phyloP scores from a whole-genome alignment of 2,329 filamentous ascomycete species.

The Xylaria sp. region DNA sequence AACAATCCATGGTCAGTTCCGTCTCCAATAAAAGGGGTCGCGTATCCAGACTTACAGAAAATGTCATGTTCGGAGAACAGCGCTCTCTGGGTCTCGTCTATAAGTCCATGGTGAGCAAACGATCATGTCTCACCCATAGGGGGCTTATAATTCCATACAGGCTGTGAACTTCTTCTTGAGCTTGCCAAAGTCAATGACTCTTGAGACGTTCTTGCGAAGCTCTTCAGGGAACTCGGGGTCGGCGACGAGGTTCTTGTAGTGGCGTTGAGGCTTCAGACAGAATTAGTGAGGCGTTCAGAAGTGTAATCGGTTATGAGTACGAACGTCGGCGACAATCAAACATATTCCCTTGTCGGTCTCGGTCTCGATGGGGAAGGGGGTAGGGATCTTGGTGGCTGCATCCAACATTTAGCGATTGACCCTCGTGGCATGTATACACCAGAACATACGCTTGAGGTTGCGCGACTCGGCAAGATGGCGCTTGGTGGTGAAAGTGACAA shows the following conservation, averaged over 20 bases:
- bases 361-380: slow-evolving; percentile 71
- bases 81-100: slow-evolving; percentile 72
- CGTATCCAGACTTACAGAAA: slow-evolving; percentile 46
- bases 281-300: slow-evolving; percentile 6
- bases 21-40: not conserved
- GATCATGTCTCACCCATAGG: not conserved
- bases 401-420: slow-evolving; percentile 42
- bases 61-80: slow-evolving; percentile 82
- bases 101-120: slow-evolving; percentile 1
- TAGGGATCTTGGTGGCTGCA: slow-evolving; percentile 67
- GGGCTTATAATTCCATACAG: slow-evolving; percentile 35
- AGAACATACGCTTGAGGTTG: slow-evolving; percentile 17
- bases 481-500: slow-evolving; percentile 60
- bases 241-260: slow-evolving; percentile 81
- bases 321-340: slow-evolving; percentile 67
- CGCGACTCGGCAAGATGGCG: slow-evolving; percentile 63
- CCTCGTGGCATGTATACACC: not conserved
- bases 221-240: slow-evolving; percentile 64
- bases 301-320: not conserved
- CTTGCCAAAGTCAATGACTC: slow-evolving; percentile 77
- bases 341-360: slow-evolving; percentile 56
- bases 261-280: slow-evolving; percentile 34
- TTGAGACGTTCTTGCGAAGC: slow-evolving; percentile 62
- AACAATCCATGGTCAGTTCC: not conserved
- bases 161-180: slow-evolving; percentile 76